A percentile compares a stretch with the other conserved stretches of the same genome.
phyloP scores from a whole-genome alignment of 768 basidiomycete species.

The Podaxis sp. region DNA sequence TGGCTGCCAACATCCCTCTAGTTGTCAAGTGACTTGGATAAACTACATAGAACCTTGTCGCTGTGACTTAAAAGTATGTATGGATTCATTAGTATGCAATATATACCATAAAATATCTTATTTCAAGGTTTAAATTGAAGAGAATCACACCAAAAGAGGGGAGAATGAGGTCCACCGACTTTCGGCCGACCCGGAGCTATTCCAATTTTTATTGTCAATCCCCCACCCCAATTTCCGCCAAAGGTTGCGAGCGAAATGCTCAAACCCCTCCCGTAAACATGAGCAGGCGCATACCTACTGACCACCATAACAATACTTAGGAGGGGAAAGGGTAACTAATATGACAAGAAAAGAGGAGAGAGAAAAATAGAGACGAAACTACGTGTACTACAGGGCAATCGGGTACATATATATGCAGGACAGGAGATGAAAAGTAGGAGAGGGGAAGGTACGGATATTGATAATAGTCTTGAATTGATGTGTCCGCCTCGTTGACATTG shows the following conservation, averaged over 20 bases:
- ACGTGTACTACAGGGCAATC: conserved; percentile 25
- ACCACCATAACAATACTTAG: conserved; percentile 1
- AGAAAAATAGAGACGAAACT: conserved; percentile 3
- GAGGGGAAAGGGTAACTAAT: neutral
- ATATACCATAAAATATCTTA: neutral
- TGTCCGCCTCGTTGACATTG: neutral
- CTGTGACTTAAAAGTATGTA: too few species aligned
- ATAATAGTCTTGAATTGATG: neutral
- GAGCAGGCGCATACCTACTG: conserved; percentile 1
- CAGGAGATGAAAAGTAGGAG: neutral
- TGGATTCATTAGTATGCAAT: too few species aligned
- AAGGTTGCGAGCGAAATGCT: neutral
- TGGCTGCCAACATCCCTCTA: neutral
- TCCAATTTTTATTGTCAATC: neutral
- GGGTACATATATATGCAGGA: conserved; percentile 15
- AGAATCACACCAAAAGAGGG: neutral
- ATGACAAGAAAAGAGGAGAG: neutral
- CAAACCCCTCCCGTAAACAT: neutral
- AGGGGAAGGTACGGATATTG: neutral
- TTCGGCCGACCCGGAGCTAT: neutral
- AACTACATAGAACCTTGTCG: too few species aligned
- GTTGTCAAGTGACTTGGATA: too few species aligned
- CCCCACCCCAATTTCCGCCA: neutral
- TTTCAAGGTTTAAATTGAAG: neutral
- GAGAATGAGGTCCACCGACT: neutral